Evolutionary conservation across 257 asterid genomes (phyloP).

Genomic region (Solanum pennellii): DNA sequence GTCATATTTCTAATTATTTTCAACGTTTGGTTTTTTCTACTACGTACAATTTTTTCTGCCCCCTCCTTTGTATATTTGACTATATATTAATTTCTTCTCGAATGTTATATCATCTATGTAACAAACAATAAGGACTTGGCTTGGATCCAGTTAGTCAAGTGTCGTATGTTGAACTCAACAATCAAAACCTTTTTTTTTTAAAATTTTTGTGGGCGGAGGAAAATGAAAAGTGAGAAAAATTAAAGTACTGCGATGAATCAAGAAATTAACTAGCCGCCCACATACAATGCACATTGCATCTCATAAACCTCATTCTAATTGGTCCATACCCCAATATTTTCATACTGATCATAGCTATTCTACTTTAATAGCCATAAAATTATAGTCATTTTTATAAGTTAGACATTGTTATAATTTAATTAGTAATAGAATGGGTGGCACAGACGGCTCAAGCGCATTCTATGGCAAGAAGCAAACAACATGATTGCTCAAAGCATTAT

Average conservation of each 20-base stretch:
- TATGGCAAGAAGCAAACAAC: background rate
- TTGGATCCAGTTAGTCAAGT: background rate
- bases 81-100: background rate
- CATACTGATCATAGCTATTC: too few species aligned
- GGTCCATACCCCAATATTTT: background rate
- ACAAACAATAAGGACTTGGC: background rate
- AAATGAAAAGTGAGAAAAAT: background rate
- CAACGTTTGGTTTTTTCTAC: background rate
- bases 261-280: background rate
- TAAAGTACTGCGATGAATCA: too few species aligned
- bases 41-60: too few species aligned
- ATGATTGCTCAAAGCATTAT: constrained; percentile 13
- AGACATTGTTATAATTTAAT: too few species aligned
- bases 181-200: background rate
- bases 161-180: background rate
- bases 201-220: background rate
- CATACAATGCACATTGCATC: background rate
- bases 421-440: background rate
- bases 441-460: constrained; percentile 7
- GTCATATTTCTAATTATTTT: background rate
- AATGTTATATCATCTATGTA: background rate
- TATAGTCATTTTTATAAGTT: too few species aligned
- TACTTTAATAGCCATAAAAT: too few species aligned
- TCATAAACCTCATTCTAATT: background rate
- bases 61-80: background rate